A percentile compares a stretch with the other conserved stretches of the same genome.
phyloP scores from a whole-genome alignment of 139 green algal species.

The Nannochloris sp. region DNA sequence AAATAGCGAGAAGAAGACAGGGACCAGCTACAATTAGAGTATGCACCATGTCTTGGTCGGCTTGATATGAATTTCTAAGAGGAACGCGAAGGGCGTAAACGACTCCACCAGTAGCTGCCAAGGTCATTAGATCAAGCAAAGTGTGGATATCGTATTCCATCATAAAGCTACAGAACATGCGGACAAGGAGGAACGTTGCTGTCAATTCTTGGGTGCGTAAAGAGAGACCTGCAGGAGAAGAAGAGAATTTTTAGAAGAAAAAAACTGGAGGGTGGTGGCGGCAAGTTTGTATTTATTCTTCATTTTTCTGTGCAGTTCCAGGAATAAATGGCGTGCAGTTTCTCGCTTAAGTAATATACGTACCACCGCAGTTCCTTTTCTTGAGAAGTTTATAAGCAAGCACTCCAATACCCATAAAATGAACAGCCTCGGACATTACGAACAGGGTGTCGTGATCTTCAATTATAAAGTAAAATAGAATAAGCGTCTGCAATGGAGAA shows the following conservation, averaged over 20 bases:
- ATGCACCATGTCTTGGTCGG: slow-evolving; percentile 75
- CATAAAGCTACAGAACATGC: slow-evolving; percentile 93
- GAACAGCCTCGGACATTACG: slow-evolving; percentile 82
- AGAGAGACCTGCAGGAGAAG: slow-evolving; percentile 66
- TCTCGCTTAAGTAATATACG: too few species aligned
- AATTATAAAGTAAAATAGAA: slow-evolving; percentile 78
- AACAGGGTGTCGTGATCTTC: slow-evolving; percentile 98
- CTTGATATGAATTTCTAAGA: slow-evolving; percentile 76
- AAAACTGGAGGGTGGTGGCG: background rate
- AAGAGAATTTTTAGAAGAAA: background rate
- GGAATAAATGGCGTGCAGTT: background rate
- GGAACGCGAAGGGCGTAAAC: slow-evolving; percentile 73
- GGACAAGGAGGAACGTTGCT: slow-evolving; percentile 79
- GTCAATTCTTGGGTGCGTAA: slow-evolving; percentile 88
- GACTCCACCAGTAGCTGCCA: slow-evolving; percentile 78
- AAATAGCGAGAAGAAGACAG: slow-evolving; percentile 72
- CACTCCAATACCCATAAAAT: slow-evolving; percentile 89
- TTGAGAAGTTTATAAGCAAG: slow-evolving; percentile 89
- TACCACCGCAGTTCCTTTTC: slow-evolving; percentile 81
- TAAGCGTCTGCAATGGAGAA: slow-evolving; percentile 31
- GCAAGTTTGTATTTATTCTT: background rate
- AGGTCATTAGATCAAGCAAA: slow-evolving; percentile 83
- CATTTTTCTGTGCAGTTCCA: background rate
- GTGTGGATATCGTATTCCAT: slow-evolving; percentile 99
- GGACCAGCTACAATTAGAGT: slow-evolving; percentile 69